Evolutionary conservation across 169 alveolate genomes (phyloP).

Genomic region (Plasmodium inui): DNA sequence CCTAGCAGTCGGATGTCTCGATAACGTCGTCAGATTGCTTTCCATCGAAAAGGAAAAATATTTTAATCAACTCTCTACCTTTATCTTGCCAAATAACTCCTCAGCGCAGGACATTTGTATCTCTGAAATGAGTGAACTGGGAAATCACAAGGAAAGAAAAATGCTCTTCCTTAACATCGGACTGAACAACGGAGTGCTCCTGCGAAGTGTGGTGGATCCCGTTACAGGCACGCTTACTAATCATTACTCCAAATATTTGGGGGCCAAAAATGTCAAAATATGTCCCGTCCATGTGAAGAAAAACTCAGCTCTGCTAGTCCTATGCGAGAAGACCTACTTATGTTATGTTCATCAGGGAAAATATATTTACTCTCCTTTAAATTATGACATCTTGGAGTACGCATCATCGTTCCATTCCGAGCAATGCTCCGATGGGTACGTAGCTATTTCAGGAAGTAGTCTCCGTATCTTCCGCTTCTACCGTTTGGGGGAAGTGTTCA

Average conservation of each 20-base stretch:
- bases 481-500: slow-evolving; percentile 93
- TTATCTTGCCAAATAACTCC: slow-evolving; percentile 92
- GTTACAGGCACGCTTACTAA: slow-evolving; percentile 96
- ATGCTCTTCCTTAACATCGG: slow-evolving; percentile 94
- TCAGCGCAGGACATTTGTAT: slow-evolving; percentile 89
- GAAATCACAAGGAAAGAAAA: slow-evolving; percentile 26
- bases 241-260: slow-evolving; percentile 94
- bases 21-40: slow-evolving; percentile 93
- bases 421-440: slow-evolving; percentile 92
- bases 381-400: slow-evolving; percentile 90
- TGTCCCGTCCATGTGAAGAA: slow-evolving; percentile 80
- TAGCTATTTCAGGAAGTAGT: slow-evolving; percentile 91
- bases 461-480: slow-evolving; percentile 88
- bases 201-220: slow-evolving; percentile 94
- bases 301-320: slow-evolving; percentile 86
- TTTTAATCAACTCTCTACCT: slow-evolving; percentile 91
- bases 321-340: slow-evolving; percentile 91
- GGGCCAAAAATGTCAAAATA: slow-evolving; percentile 94
- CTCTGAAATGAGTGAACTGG: slow-evolving; percentile 72
- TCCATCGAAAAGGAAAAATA: slow-evolving; percentile 94
- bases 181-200: slow-evolving; percentile 95
- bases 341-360: slow-evolving; percentile 88
- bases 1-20: slow-evolving; percentile 96
- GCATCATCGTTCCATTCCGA: slow-evolving; percentile 90
- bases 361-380: slow-evolving; percentile 87